phyloP scores from a whole-genome alignment of 257 asterid species.

The Przewalskia tangutica region DNA sequence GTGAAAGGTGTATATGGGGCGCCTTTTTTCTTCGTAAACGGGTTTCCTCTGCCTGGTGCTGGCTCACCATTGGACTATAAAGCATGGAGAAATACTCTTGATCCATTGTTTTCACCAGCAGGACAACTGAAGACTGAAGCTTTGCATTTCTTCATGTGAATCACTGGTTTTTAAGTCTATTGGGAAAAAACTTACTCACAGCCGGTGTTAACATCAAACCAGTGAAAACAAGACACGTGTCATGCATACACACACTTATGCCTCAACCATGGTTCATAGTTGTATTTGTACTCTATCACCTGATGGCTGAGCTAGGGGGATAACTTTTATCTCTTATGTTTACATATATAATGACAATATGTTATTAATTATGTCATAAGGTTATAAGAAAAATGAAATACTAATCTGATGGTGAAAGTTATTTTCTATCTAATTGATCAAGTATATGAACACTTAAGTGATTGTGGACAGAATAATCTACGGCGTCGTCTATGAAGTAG shows the following conservation, averaged over 20 bases:
- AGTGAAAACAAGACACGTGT: too few species aligned
- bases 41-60: conserved; percentile 66
- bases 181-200: too few species aligned
- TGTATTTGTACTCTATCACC: background rate
- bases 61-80: conserved; percentile 45
- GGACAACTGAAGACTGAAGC: background rate
- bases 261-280: background rate
- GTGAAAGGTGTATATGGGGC: conserved; percentile 78
- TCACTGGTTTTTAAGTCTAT: background rate
- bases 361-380: background rate
- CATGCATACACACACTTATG: too few species aligned
- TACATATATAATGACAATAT: background rate
- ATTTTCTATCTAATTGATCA: background rate
- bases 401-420: background rate
- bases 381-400: background rate
- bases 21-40: conserved; percentile 80
- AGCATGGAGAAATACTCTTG: conserved; percentile 52
- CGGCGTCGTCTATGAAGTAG: too few species aligned
- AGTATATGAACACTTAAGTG: too few species aligned
- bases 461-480: too few species aligned
- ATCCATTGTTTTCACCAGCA: conserved; percentile 26
- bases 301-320: background rate
- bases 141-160: background rate
- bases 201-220: too few species aligned
- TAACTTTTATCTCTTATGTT: background rate